Evolutionary conservation across 1,139 yeast species (phyloP).

Genomic region (Yamadazyma aaseri): DNA sequence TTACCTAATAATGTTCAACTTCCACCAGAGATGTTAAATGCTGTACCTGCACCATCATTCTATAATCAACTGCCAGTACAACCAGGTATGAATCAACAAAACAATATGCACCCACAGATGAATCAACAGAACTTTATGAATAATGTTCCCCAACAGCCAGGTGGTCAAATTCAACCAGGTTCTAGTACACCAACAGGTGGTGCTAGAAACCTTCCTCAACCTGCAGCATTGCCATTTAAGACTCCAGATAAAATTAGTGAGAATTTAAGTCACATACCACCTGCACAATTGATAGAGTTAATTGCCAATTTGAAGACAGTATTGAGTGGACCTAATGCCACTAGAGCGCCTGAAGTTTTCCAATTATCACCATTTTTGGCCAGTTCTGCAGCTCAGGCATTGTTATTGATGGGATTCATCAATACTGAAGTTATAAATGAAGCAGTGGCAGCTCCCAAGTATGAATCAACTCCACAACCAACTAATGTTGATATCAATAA

Average conservation of each 20-base stretch:
- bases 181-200: conserved; percentile 1
- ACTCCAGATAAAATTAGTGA: conserved; percentile 53
- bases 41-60: conserved; percentile 6
- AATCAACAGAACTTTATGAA: conserved; percentile 6
- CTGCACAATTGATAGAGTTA: conserved; percentile 65
- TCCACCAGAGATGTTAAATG: conserved; percentile 48
- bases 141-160: conserved; percentile 5
- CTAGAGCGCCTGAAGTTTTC: conserved; percentile 51
- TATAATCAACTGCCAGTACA: conserved; percentile 1
- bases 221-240: conserved; percentile 40
- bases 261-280: conserved; percentile 62
- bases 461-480: conserved; percentile 25
- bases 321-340: conserved; percentile 48
- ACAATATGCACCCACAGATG: conserved; percentile 1
- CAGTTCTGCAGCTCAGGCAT: conserved; percentile 66
- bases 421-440: conserved; percentile 61
- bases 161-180: conserved; percentile 7
- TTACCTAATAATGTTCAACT: conserved; percentile 56
- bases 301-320: conserved; percentile 61
- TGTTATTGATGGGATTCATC: conserved; percentile 73
- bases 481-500: conserved; percentile 12
- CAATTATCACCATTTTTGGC: conserved; percentile 60
- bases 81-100: neutral
- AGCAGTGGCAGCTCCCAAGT: conserved; percentile 32
- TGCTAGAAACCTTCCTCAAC: conserved; percentile 39